phyloP scores from a whole-genome alignment of 2,329 filamentous ascomycete genomes.

The Ophidiomyces ophidiicola region DNA sequence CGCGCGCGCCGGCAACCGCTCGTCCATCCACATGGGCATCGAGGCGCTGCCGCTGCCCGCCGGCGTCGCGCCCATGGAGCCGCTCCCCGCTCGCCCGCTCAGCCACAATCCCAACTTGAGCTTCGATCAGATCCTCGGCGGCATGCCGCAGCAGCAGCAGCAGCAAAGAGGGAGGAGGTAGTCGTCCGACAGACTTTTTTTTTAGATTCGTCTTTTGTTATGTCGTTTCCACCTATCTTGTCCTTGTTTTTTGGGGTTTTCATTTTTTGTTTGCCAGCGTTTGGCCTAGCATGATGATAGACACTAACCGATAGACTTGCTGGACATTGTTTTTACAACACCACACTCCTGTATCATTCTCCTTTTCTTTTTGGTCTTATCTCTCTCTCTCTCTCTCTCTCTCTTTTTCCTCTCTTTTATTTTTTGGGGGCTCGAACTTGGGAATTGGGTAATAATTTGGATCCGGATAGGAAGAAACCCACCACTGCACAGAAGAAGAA shows the following conservation, averaged over 20 bases:
- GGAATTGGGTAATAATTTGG: no score
- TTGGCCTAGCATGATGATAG: not conserved
- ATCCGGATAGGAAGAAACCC: no score
- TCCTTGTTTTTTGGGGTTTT: not conserved
- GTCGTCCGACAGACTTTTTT: not conserved
- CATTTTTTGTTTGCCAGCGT: not conserved
- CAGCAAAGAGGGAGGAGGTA: no score
- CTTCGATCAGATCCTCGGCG: slow-evolving; percentile 38
- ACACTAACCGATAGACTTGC: slow-evolving; percentile 1
- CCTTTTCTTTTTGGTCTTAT: not conserved
- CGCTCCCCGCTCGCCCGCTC: slow-evolving; percentile 28
- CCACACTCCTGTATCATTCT: not conserved
- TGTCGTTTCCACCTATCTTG: not conserved
- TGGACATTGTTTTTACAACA: not conserved
- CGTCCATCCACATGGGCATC: slow-evolving; percentile 34
- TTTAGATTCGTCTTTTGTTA: not conserved
- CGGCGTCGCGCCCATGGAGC: slow-evolving; percentile 32
- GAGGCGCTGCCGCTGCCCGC: slow-evolving; percentile 35
- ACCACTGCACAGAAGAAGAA: no score
- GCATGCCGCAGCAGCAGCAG: no score
- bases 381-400: not conserved
- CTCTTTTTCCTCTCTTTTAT: slow-evolving; percentile 1
- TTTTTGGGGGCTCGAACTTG: not conserved
- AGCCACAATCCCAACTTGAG: slow-evolving; percentile 38
- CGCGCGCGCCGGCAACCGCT: slow-evolving; percentile 28